Evolutionary conservation across 2,329 filamentous ascomycete genomes (phyloP).

Genomic region (Aspergillus fructus): DNA sequence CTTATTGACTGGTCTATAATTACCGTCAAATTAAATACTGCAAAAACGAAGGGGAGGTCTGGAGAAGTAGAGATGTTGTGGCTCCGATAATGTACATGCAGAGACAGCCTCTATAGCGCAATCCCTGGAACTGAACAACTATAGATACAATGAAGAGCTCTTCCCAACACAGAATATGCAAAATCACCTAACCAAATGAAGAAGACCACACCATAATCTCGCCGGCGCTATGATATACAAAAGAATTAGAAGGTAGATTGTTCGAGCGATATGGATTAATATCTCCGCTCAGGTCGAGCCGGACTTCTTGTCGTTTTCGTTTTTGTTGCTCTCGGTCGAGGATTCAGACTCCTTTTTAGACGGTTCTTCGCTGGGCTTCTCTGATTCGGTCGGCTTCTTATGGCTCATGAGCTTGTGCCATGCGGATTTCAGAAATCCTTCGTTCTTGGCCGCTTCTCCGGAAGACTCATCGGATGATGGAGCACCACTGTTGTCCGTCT

Average conservation of each 20-base stretch:
- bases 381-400: constrained; percentile 27
- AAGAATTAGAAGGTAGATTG: constrained; percentile 28
- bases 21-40: constrained; percentile 5
- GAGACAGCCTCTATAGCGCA: constrained; percentile 10
- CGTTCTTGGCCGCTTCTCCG: constrained; percentile 66
- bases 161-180: constrained; percentile 19
- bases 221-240: constrained; percentile 40
- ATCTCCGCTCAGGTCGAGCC: constrained; percentile 34
- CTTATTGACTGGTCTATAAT: constrained; percentile 2
- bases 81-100: constrained; percentile 17
- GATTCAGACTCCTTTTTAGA: constrained; percentile 29
- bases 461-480: constrained; percentile 18
- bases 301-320: constrained; percentile 31
- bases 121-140: constrained; percentile 5
- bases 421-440: constrained; percentile 87
- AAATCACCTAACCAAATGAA: constrained; percentile 7
- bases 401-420: constrained; percentile 93
- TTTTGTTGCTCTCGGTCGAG: constrained; percentile 16
- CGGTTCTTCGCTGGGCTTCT: constrained; percentile 30
- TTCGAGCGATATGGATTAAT: background rate
- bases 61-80: constrained; percentile 14
- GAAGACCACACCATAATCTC: constrained; percentile 25
- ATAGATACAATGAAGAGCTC: constrained; percentile 12
- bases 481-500: constrained; percentile 16
- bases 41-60: background rate